Evolutionary conservation across 768 basidiomycete genomes (phyloP).

Genomic region (Tephrocybe sp.): DNA sequence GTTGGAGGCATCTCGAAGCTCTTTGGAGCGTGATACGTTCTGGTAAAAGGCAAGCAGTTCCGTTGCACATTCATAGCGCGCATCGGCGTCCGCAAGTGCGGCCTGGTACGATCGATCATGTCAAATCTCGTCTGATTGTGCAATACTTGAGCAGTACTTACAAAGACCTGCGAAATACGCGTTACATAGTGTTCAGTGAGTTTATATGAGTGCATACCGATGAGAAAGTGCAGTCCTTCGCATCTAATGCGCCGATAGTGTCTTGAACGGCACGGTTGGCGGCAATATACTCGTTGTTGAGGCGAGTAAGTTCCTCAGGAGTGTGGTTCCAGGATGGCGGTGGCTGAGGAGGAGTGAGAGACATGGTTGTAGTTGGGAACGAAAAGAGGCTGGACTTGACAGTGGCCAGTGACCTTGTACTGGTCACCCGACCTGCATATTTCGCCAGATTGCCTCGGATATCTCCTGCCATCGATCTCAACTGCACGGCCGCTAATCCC

Average conservation of each 20-base stretch:
- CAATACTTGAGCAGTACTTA: conserved; percentile 36
- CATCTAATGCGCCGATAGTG: conserved; percentile 54
- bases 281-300: conserved; percentile 60
- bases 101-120: conserved; percentile 33
- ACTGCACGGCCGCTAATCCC: conserved; percentile 37
- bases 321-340: conserved; percentile 67
- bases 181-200: conserved; percentile 3
- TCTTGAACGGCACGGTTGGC: conserved; percentile 54
- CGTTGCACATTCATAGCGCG: conserved; percentile 43
- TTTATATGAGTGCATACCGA: conserved; percentile 43
- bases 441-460: conserved; percentile 32
- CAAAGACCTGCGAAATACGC: conserved; percentile 55
- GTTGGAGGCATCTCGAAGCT: conserved; percentile 79
- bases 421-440: conserved; percentile 16
- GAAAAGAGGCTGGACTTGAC: conserved; percentile 25
- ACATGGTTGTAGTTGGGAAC: conserved; percentile 33
- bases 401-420: conserved; percentile 27
- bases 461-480: conserved; percentile 40
- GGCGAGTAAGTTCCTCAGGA: conserved; percentile 51
- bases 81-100: conserved; percentile 59
- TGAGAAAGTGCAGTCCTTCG: conserved; percentile 59
- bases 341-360: conserved; percentile 61
- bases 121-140: not conserved
- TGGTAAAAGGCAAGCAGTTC: conserved; percentile 79
- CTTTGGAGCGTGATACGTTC: conserved; percentile 72